Base-by-base conservation (phyloP, 495 filamentous ascomycete genomes). In the Clohesyomyces aquaticus region DNA sequence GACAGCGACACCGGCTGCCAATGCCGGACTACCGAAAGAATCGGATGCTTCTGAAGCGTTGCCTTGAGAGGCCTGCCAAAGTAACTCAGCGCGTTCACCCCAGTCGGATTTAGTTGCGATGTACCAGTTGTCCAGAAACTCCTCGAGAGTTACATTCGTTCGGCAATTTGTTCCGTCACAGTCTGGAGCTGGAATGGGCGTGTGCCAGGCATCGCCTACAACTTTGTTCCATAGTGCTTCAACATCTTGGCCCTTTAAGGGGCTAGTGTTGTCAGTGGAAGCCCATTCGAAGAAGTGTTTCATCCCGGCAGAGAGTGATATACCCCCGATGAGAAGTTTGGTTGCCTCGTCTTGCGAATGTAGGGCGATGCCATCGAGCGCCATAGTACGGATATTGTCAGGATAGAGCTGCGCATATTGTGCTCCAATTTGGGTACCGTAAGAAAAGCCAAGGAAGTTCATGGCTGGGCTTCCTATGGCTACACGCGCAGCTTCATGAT, bases 401-500 rank as follows among this genome's bases (percentile, higher is more conserved):
- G 59, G 59, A 23, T 55, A 63, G 25, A 63, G 41, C 23, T 23
- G 22, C 9, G 59, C 59, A 26, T 63, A 63, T 46, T 46, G 50
- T 1, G 59, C 49, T 4, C 50, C 59, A 23, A 63, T 16, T 48
- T 55, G 50, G 10, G 59, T 28, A n/a, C 59, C 59, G 23, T 63
- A 63, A 14, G 50, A 55, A 11, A 48, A n/a, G 28, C 59, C 59
- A 4, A 74, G 25, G 16, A 68, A 71, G 26, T 63, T 71, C 23
- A 54, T 18, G 0, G 51, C 29, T 32, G 56, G n/a, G 57, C 54
- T 75, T 41, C 69, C 65, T 1, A 79, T 70, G 1, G 74, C 77
- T 25, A 72, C 32, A 53, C 78, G 77, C 11, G 79, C 73, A 1
- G 76, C 77, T 63, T 81, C 78, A 22, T 78, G 66, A 62, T 81